Conservation (phyloP, 208 protist species). For the Leishmania lainsoni region DNA sequence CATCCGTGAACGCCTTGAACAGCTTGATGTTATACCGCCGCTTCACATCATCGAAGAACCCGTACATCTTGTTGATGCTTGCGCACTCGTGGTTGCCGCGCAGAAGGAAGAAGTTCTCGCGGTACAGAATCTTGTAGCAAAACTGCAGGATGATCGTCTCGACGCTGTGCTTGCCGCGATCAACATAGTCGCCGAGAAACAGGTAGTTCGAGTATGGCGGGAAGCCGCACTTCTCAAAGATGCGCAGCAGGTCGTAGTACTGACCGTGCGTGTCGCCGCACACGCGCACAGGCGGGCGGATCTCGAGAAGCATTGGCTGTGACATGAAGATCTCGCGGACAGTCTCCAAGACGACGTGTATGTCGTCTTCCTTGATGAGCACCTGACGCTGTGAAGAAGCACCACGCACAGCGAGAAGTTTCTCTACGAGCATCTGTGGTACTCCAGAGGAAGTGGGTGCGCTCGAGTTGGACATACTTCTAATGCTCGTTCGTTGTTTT, state of each 20-base stretch:
- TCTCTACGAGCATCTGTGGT: too few relatives aligned
- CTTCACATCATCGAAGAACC: slow-evolving; percentile 99
- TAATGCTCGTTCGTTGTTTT: too few relatives aligned
- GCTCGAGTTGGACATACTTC: too few relatives aligned
- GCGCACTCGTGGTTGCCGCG: slow-evolving; percentile 99
- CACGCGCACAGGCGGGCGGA: slow-evolving; percentile 85
- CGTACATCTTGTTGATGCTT: slow-evolving; percentile 98
- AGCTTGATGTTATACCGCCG: slow-evolving; percentile 95
- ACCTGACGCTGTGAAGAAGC: too few relatives aligned
- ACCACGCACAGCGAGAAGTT: too few relatives aligned
- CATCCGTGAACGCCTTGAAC: slow-evolving; percentile 99
- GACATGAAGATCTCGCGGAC: slow-evolving; percentile 91
- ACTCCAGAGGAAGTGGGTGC: too few relatives aligned
- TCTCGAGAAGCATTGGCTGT: slow-evolving; percentile 91
- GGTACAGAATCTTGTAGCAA: slow-evolving; percentile 97
- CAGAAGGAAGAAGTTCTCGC: slow-evolving; percentile 98
- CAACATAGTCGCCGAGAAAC: slow-evolving; percentile 99
- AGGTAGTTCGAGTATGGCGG: slow-evolving; percentile 99
- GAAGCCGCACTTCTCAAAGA: slow-evolving; percentile 99
- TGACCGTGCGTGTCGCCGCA: slow-evolving; percentile 99
- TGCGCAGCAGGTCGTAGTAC: slow-evolving; percentile 98
- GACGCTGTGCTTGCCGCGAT: slow-evolving; percentile 97
- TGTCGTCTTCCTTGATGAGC: too few relatives aligned
- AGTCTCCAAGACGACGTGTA: too few relatives aligned
- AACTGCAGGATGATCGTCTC: slow-evolving; percentile 93